A percentile compares a stretch with the other conserved stretches of the same genome.
phyloP scores from a whole-genome alignment of 1,284 basidiomycete genomes.

The Ceratobasidium sp. region DNA sequence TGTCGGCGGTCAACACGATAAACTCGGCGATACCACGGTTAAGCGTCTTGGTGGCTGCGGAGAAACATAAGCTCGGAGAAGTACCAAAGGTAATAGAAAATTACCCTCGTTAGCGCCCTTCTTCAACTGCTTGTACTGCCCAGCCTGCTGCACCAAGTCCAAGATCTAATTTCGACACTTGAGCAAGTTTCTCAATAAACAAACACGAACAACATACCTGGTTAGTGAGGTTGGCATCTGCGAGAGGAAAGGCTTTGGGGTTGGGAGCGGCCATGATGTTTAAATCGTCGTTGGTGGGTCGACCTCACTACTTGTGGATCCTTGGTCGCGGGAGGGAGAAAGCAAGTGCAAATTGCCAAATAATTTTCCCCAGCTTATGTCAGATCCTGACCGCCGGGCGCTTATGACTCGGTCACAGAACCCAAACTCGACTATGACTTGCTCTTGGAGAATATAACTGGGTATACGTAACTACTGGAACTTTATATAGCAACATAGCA shows the following conservation, averaged over 20 bases:
- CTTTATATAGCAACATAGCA: no score
- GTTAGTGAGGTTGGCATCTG: slow-evolving; percentile 90
- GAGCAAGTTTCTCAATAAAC: slow-evolving; percentile 44
- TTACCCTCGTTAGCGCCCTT: slow-evolving; percentile 96
- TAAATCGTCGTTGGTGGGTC: slow-evolving; percentile 4
- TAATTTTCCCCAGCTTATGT: slow-evolving; percentile 17
- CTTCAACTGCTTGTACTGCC: slow-evolving; percentile 96
- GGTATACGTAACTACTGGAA: no score
- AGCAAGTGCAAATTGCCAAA: slow-evolving; percentile 1
- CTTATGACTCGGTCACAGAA: no score
- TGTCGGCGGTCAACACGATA: slow-evolving; percentile 97
- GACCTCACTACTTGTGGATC: slow-evolving; percentile 44
- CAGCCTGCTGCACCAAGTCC: slow-evolving; percentile 87
- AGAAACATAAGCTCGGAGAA: slow-evolving; percentile 1
- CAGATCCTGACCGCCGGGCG: neutral
- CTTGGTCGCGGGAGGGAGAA: slow-evolving; percentile 38
- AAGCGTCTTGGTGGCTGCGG: slow-evolving; percentile 89
- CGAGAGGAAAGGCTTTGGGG: slow-evolving; percentile 92
- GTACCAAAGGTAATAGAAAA: slow-evolving; percentile 34
- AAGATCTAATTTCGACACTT: slow-evolving; percentile 65
- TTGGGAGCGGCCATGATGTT: slow-evolving; percentile 46
- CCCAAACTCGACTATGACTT: no score
- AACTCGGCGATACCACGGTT: slow-evolving; percentile 99
- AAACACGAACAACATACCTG: slow-evolving; percentile 66
- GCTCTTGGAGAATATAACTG: no score